Conservation (phyloP, 2,329 filamentous ascomycete species). For the Rosellinia necatrix region DNA sequence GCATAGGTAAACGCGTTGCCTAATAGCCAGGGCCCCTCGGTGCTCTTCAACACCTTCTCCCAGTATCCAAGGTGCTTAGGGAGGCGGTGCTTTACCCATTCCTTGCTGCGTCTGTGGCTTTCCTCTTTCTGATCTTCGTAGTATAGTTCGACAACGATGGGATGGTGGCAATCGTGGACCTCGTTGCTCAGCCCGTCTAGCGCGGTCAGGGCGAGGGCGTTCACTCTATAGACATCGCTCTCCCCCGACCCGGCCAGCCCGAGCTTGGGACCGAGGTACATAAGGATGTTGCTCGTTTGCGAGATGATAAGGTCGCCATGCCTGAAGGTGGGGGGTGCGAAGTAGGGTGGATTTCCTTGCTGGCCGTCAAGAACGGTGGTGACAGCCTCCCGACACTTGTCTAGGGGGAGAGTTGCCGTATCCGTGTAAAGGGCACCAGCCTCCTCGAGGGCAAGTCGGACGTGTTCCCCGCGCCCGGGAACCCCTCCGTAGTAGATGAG, state of each 20-base stretch:
- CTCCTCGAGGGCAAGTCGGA: conserved; percentile 75
- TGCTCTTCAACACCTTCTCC: conserved; percentile 59
- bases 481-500: conserved; percentile 72
- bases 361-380: conserved; percentile 22
- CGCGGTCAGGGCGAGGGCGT: conserved; percentile 68
- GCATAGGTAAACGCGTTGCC: conserved; percentile 68
- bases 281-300: conserved; percentile 73
- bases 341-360: conserved; percentile 63
- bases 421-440: conserved; percentile 67
- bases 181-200: conserved; percentile 72
- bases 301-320: conserved; percentile 63
- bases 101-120: conserved; percentile 57
- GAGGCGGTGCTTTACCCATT: conserved; percentile 64
- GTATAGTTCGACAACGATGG: conserved; percentile 59
- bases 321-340: conserved; percentile 68
- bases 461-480: conserved; percentile 73
- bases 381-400: conserved; percentile 40
- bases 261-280: conserved; percentile 66
- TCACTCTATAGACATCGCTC: conserved; percentile 56
- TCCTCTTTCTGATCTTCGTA: conserved; percentile 80
- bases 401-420: conserved; percentile 41
- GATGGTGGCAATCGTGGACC: conserved; percentile 76
- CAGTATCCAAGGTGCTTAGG: conserved; percentile 74
- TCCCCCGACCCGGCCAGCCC: conserved; percentile 53
- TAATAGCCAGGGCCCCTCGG: conserved; percentile 62